Evolutionary conservation across 2,329 filamentous ascomycete genomes (phyloP), one percentile per base, ranked within the genome.

Genomic region (Ilyonectria sp.): DNA sequence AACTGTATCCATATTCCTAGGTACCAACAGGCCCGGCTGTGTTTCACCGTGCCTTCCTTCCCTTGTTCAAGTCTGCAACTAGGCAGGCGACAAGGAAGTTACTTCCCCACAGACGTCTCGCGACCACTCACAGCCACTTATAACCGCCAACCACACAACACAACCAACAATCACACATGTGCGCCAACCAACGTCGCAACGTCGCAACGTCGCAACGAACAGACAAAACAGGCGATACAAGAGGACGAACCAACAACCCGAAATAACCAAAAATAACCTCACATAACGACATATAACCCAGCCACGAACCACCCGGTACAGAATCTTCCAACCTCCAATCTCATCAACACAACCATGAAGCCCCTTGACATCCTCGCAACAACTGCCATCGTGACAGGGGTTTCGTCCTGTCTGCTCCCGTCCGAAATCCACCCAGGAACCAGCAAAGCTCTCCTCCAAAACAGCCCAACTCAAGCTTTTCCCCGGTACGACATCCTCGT

Each of bases 321-420:
- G 15, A 43, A n/a, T 43, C 40, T 8, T 43, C 26, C 26, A 26
- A 26, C 6, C 26, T 26, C 26, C 26, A 26, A 43, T 47, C 13
- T n/a, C 33, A 49, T 23, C 11, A 44, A 35, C 29, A 17, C 61
- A 54, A 64, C 52, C 55, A 81, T 80, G 79, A 81, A 79, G 75
- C 57, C 76, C 54, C 61, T 57, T 21, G 62, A 72, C 33, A 10
- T 70, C 9, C 23, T 75, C 31, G 66, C 73, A n/a, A 64, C 68
- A 40, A 69, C 78, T 40, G 69, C 70, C n/a, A 65, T 74, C 3
- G 40, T 17, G 15, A n/a, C 40, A 8, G 40, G 40, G 2, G 40
- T 17, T 35, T 72, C 73, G n/a, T 71, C 75, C 31, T 78, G 86
- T 63, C 79, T 84, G 15, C 75, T 83, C 49, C 78, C 80, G 13